phyloP scores from a whole-genome alignment of 805 yeast species.

The Lachancea mirantina region DNA sequence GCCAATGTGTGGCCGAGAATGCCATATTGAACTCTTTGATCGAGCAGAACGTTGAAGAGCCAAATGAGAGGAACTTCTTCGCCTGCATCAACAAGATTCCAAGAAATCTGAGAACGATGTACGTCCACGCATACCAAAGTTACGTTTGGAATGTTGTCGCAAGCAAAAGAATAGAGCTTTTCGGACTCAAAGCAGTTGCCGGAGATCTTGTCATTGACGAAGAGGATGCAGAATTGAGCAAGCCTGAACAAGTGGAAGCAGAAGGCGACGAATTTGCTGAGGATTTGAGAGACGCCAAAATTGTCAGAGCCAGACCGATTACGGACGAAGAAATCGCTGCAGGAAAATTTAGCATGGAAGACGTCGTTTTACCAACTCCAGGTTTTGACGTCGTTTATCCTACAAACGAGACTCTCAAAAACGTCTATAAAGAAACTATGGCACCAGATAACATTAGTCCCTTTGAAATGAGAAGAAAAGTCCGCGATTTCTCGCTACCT shows the following conservation, averaged over 20 bases:
- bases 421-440: slow-evolving; percentile 68
- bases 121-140: slow-evolving; percentile 96
- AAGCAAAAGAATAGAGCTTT: slow-evolving; percentile 62
- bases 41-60: slow-evolving; percentile 40
- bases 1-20: slow-evolving; percentile 78
- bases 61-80: slow-evolving; percentile 43
- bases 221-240: slow-evolving; percentile 39
- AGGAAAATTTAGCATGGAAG: slow-evolving; percentile 60
- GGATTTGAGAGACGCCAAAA: slow-evolving; percentile 54
- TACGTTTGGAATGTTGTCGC: slow-evolving; percentile 90
- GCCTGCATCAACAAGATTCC: slow-evolving; percentile 85
- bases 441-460: slow-evolving; percentile 77
- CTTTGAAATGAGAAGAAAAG: slow-evolving; percentile 71
- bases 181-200: slow-evolving; percentile 60
- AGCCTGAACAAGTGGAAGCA: slow-evolving; percentile 53
- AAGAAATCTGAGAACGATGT: slow-evolving; percentile 85
- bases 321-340: slow-evolving; percentile 63
- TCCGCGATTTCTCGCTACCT: slow-evolving; percentile 82
- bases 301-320: slow-evolving; percentile 62
- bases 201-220: slow-evolving; percentile 68
- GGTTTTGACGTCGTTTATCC: slow-evolving; percentile 93
- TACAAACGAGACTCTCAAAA: slow-evolving; percentile 47
- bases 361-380: slow-evolving; percentile 92
- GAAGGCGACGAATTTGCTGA: slow-evolving; percentile 57
- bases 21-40: slow-evolving; percentile 58